Evolutionary conservation across 2,329 filamentous ascomycete genomes (phyloP).

Genomic region (Ceratocystiopsis brevicomis): DNA sequence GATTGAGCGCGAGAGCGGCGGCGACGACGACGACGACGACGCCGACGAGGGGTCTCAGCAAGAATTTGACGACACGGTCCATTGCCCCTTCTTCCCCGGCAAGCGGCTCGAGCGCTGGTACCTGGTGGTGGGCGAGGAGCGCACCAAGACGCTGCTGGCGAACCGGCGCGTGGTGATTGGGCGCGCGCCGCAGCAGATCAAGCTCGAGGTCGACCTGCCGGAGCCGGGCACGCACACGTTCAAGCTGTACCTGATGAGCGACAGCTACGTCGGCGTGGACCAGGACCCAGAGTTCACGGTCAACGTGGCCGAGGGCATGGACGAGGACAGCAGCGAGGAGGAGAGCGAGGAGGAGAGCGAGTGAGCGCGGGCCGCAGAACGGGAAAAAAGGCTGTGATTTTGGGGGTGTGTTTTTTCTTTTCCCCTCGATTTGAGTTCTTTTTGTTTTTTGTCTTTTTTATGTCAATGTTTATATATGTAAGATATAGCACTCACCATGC

Average conservation of each 20-base stretch:
- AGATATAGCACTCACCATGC: no score
- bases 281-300: constrained; percentile 84
- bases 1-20: constrained; percentile 67
- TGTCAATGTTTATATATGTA: no score
- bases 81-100: constrained; percentile 82
- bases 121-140: constrained; percentile 88
- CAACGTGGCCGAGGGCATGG: constrained; percentile 77
- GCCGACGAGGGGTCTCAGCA: no score
- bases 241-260: constrained; percentile 89
- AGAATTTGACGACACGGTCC: constrained; percentile 57
- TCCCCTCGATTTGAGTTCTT: no score
- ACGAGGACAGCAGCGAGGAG: constrained; percentile 78
- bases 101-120: constrained; percentile 98
- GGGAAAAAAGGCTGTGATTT: no score
- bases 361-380: not conserved
- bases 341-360: constrained; percentile 28
- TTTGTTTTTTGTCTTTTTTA: no score
- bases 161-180: constrained; percentile 90
- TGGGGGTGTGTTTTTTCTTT: no score
- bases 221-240: constrained; percentile 62
- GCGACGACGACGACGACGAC: constrained; percentile 42
- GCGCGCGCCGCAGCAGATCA: constrained; percentile 48
- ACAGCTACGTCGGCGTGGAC: constrained; percentile 92
- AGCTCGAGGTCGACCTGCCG: constrained; percentile 76
- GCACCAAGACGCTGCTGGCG: constrained; percentile 66